A percentile compares a stretch with the other conserved stretches of the same genome.
Conservation (phyloP, 176 grass and related monocot genomes). For the Triticum aestivum region IWGSC_CS_RefSeq_v2.1 NC_057810.1:511806947-511807446, state of each 20-base stretch:
- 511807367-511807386: background rate
- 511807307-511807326: constrained; percentile 90
- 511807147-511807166: background rate
- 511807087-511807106: constrained; percentile 18
- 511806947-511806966: background rate
- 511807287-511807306: constrained; percentile 64
- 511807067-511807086: constrained; percentile 37
- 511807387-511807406: background rate
- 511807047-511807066: constrained; percentile 58
- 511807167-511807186: background rate
- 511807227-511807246: constrained; percentile 25
- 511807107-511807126: background rate
- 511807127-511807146: constrained; percentile 37
- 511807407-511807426: constrained; percentile 2
- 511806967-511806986: background rate
- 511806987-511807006: background rate
- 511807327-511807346: constrained; percentile 10
- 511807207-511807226: background rate
- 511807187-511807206: background rate
- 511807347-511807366: background rate
- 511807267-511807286: constrained; percentile 75
- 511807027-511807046: constrained; percentile 12
- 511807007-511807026: background rate
- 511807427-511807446: background rate
- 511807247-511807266: constrained; percentile 41